Conservation (phyloP, 2,329 filamentous ascomycete genomes). For the Cladophialophora carrionii region DNA sequence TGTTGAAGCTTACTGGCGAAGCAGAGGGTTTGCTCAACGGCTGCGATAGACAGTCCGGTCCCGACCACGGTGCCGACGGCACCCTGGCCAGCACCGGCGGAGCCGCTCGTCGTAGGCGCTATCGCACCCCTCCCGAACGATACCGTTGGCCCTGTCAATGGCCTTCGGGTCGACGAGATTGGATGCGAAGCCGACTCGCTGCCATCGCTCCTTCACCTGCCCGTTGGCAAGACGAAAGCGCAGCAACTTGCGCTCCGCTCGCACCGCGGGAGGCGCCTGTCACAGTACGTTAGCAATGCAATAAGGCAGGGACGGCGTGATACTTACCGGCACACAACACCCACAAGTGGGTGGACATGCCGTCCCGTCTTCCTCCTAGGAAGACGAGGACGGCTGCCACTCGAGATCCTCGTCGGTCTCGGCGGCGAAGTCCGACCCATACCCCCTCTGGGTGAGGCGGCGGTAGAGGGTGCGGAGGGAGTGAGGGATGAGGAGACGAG, state of each 20-base stretch:
- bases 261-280: not conserved
- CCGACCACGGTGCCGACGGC: not conserved
- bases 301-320: not conserved
- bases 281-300: not conserved
- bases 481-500: not conserved
- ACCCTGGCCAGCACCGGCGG: not conserved
- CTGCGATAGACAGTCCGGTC: not conserved
- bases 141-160: not conserved
- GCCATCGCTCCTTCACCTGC: not conserved
- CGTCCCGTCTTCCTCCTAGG: not conserved
- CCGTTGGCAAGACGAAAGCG: not conserved
- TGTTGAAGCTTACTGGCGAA: conserved; percentile 1
- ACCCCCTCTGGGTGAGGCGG: not conserved
- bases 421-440: not conserved
- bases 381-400: not conserved
- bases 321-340: not conserved
- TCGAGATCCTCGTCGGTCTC: not conserved
- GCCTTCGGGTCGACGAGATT: not conserved
- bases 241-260: not conserved
- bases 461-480: not conserved
- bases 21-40: not conserved
- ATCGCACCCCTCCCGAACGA: not conserved
- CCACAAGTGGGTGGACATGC: not conserved
- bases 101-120: not conserved
- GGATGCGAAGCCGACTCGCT: not conserved